phyloP scores from a whole-genome alignment of 106 monocot species.

The Phalaenopsis aphrodite region DNA sequence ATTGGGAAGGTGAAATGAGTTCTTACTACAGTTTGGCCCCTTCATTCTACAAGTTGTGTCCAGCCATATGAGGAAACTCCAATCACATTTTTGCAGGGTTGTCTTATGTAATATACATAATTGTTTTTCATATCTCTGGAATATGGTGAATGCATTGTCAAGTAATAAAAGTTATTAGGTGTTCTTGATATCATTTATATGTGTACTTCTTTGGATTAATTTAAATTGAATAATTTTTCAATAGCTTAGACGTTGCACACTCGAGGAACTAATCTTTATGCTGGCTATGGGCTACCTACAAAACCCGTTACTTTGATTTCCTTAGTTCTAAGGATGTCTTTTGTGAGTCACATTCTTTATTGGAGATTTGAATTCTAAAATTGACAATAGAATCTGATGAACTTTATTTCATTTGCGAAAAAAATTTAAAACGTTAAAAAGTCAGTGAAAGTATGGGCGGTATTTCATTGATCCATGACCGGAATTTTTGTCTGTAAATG shows the following conservation, averaged over 20 bases:
- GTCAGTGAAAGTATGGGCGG: too few relatives aligned
- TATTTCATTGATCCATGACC: not conserved
- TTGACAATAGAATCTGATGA: not conserved
- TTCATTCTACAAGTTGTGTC: slow-evolving; percentile 9
- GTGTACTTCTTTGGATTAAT: not conserved
- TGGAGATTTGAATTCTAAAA: not conserved
- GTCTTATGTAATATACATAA: slow-evolving; percentile 24
- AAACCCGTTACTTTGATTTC: not conserved
- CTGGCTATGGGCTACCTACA: not conserved
- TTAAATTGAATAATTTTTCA: slow-evolving; percentile 19
- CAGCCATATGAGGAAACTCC: slow-evolving; percentile 6
- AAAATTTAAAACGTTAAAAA: too few relatives aligned
- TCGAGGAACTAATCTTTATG: not conserved
- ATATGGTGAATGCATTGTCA: slow-evolving; percentile 25
- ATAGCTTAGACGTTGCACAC: not conserved
- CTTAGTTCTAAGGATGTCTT: not conserved
- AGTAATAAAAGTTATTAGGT: slow-evolving; percentile 22
- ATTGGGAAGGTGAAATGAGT: slow-evolving; percentile 4
- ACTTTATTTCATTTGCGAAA: not conserved
- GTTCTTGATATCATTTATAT: slow-evolving; percentile 4
- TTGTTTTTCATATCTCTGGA: slow-evolving; percentile 17
- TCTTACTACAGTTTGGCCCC: not conserved
- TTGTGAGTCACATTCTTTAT: not conserved
- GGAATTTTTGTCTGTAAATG: not conserved
- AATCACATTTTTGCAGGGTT: slow-evolving; percentile 10